Evolutionary conservation across 2,329 filamentous ascomycete genomes (phyloP).

Genomic region (Hypoxylon sp.): DNA sequence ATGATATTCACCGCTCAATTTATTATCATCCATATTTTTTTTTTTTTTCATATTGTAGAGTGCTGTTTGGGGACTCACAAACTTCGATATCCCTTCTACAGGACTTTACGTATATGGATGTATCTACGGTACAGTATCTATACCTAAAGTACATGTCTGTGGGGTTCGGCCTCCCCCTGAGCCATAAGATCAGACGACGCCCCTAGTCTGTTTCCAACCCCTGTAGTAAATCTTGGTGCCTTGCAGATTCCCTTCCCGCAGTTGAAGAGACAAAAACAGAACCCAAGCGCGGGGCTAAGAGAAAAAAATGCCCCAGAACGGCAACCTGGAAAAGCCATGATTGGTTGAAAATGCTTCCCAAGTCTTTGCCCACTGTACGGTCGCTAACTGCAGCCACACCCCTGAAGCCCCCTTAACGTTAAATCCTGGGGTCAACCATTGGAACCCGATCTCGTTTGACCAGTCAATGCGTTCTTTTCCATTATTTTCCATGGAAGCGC

Average conservation of each 20-base stretch:
- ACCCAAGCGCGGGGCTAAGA: slow-evolving; percentile 47
- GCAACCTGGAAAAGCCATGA: slow-evolving; percentile 41
- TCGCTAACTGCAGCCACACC: slow-evolving; percentile 21
- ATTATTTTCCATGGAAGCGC: slow-evolving; percentile 26
- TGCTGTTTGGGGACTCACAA: not conserved
- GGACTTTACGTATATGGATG: too few species aligned
- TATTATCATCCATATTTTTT: not conserved
- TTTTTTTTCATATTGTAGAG: not conserved
- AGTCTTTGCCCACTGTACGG: not conserved
- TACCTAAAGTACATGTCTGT: not conserved
- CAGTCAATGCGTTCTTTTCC: slow-evolving; percentile 16
- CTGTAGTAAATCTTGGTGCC: slow-evolving; percentile 50
- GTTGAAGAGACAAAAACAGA: slow-evolving; percentile 22
- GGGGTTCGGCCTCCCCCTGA: slow-evolving; percentile 17
- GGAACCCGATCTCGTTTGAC: slow-evolving; percentile 25
- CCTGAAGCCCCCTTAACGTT: slow-evolving; percentile 17
- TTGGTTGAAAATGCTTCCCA: slow-evolving; percentile 38
- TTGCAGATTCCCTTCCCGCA: slow-evolving; percentile 49
- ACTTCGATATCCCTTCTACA: slow-evolving; percentile 3
- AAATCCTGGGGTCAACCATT: slow-evolving; percentile 35
- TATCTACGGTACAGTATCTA: not conserved
- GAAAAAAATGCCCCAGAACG: slow-evolving; percentile 46
- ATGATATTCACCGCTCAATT: slow-evolving; percentile 13
- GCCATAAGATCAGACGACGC: slow-evolving; percentile 35
- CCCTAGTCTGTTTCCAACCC: slow-evolving; percentile 50